Evolutionary conservation across 495 filamentous ascomycete species (phyloP).

Genomic region (Penicillium maclennaniae): DNA sequence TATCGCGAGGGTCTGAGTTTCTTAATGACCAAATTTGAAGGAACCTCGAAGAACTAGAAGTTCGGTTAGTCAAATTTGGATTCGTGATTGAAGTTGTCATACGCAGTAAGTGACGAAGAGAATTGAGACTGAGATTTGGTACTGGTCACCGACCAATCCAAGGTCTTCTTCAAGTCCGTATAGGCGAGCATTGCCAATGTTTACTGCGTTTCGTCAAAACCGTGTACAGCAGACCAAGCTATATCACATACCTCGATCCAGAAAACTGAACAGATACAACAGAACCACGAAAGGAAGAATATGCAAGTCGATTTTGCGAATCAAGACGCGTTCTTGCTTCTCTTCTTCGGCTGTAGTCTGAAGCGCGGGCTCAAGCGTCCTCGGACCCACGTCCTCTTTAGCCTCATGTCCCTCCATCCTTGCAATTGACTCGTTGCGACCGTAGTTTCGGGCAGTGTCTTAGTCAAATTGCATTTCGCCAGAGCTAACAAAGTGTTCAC

Average conservation of each 20-base stretch:
- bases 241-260: constrained; percentile 50
- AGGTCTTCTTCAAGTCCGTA: constrained; percentile 68
- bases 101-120: constrained; percentile 68
- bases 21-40: constrained; percentile 74
- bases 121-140: constrained; percentile 65
- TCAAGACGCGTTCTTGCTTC: constrained; percentile 41
- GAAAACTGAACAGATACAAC: constrained; percentile 61
- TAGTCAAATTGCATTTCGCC: neutral
- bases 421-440: neutral
- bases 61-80: neutral
- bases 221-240: constrained; percentile 2
- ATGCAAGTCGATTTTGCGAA: constrained; percentile 54
- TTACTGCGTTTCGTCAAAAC: constrained; percentile 46
- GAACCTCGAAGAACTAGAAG: constrained; percentile 40
- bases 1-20: constrained; percentile 70
- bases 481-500: neutral
- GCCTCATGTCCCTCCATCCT: constrained; percentile 7
- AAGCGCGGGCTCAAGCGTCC: constrained; percentile 1
- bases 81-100: constrained; percentile 14
- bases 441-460: neutral
- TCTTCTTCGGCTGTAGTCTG: constrained; percentile 31
- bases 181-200: constrained; percentile 73
- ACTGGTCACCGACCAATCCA: constrained; percentile 57
- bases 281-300: constrained; percentile 59
- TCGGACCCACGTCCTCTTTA: constrained; percentile 11